Conservation (phyloP, 179 eudicot species). For the Carnegiea gigantea region DNA sequence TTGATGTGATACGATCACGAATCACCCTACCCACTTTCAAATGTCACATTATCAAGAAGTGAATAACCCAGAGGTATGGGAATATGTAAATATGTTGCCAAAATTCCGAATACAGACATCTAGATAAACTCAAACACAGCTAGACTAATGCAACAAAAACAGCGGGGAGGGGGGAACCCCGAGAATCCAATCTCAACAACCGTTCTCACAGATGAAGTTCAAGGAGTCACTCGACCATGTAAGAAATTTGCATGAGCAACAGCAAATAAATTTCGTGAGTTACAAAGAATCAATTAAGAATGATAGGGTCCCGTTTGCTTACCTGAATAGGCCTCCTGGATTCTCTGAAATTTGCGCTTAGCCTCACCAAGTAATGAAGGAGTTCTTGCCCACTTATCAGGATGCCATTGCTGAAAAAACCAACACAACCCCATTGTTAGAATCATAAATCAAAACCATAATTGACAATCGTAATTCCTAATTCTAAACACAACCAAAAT, state of each 20-base stretch:
- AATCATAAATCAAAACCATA: background rate
- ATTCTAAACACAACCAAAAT: background rate
- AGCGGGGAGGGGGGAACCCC: too few species aligned
- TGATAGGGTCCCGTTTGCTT: background rate
- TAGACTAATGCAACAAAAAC: too few species aligned
- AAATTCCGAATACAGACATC: too few species aligned
- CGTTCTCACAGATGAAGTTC: background rate
- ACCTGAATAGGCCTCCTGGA: conserved; percentile 96
- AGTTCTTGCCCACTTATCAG: conserved; percentile 63
- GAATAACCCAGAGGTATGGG: too few species aligned
- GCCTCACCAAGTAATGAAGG: conserved; percentile 63
- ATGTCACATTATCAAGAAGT: background rate
- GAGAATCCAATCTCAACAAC: background rate
- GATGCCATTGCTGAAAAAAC: conserved; percentile 80
- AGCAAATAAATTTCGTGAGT: background rate
- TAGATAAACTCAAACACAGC: too few species aligned
- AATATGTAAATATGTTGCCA: too few species aligned
- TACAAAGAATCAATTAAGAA: background rate
- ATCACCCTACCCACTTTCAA: background rate
- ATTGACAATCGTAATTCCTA: background rate
- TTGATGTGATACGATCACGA: background rate
- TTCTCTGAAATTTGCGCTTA: conserved; percentile 69
- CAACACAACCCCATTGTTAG: background rate
- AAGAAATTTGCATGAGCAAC: background rate
- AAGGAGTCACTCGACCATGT: too few species aligned